These are phyloP conservation scores for Amanita rimosa DNA, from an alignment of 768 basidiomycete genomes.

Conservation along the genomic window DNA sequence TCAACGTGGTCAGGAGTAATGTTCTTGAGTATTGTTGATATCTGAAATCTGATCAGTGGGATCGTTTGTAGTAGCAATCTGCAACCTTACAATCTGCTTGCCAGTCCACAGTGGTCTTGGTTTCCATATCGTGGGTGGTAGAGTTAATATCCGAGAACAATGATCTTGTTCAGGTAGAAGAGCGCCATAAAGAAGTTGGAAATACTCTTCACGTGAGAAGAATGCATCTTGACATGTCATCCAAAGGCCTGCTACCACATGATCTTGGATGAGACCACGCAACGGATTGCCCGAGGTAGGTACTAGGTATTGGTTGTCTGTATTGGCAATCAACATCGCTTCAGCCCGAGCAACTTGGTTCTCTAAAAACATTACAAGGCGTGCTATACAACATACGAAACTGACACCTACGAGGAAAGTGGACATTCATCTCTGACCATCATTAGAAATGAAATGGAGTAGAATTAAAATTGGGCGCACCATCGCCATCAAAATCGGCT, in stretches of 20 bases:
- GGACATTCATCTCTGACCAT: conserved; percentile 91
- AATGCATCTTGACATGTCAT: conserved; percentile 95
- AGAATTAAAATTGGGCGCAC: conserved; percentile 23
- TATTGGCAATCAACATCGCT: conserved; percentile 90
- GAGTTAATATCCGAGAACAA: conserved; percentile 56
- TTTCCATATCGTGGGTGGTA: conserved; percentile 90
- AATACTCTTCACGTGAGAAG: conserved; percentile 92
- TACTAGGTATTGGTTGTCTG: conserved; percentile 97
- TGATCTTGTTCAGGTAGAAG: conserved; percentile 73
- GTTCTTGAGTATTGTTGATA: conserved; percentile 89
- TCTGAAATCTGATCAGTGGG: conserved; percentile 33
- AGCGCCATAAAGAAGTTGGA: conserved; percentile 91
- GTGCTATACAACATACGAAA: background rate
- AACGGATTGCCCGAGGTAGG: conserved; percentile 97
- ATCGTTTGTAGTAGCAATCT: background rate
- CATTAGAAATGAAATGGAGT: conserved; percentile 11
- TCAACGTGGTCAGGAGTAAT: conserved; percentile 71
- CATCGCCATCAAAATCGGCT: conserved; percentile 93
- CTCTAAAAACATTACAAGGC: conserved; percentile 34
- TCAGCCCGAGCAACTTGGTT: conserved; percentile 93
- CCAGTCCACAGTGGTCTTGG: conserved; percentile 93
- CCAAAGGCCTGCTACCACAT: conserved; percentile 98
- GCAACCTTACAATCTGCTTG: conserved; percentile 76
- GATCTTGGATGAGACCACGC: conserved; percentile 96
- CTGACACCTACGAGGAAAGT: conserved; percentile 80